Evolutionary conservation across 176 grass and related monocot genomes (phyloP), one percentile per base, ranked within the genome.

Genomic region (Aegilops longissima): DNA sequence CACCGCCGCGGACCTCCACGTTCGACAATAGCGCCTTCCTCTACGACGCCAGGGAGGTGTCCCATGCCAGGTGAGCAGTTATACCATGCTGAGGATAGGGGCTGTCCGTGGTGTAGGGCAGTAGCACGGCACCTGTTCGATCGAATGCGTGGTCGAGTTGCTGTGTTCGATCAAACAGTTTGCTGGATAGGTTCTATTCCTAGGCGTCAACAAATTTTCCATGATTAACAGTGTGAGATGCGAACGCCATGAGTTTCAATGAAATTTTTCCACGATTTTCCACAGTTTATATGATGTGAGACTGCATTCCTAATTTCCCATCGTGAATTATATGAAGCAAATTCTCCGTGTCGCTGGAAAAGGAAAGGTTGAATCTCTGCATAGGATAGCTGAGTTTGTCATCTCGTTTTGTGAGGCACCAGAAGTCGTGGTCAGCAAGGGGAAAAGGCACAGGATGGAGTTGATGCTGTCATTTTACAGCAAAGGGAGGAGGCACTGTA

Each of bases 381-480:
- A 33, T 25, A 27, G 14, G 17, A 86, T 68, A 14, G 20, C 29
- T 80, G 14, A 27, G 10, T 21, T 84, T 73, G 0, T 3, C 18
- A 30, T 51, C 9, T 12, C 66, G 51, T 40, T 84, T 54, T 73
- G 40, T 45, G 61, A 90, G 95, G 95, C 77, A 39, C 76, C 89
- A 80, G 89, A 89, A 77, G 88, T 54, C 51, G 51, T 56, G 52
- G 52, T 56, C 52, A 56, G 84, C 18, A 87, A 95, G 83, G 91
- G 89, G 13, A 92, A 80, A 76, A 92, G 76, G 45, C 81, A 93
- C 29, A 78, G 58, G 16, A 61, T 84, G 59, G 84, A 91, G 66
- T 62, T 95, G 42, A 87, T 95, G 61, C 73, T 95, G 3, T 83
- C 89, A 45, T 68, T 95, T 1, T 89, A 89, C 72, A 93, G 90